Evolutionary conservation across 2,329 filamentous ascomycete species (phyloP).

Genomic region (Ophiobolus disseminans): DNA sequence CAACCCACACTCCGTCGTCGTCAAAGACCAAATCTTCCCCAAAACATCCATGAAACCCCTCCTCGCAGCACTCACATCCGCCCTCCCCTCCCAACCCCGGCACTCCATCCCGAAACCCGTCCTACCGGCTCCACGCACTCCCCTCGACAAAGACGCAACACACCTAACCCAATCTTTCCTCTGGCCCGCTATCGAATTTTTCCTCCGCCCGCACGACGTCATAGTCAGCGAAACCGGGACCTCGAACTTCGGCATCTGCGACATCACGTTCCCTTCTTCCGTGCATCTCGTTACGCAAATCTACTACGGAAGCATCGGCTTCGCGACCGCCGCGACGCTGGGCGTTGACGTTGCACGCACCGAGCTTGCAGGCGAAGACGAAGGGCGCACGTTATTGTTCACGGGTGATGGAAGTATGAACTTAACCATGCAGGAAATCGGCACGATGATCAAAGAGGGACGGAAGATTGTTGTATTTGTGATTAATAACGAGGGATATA

Average conservation of each 20-base stretch:
- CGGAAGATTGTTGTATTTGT: slow-evolving; percentile 51
- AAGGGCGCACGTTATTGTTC: slow-evolving; percentile 60
- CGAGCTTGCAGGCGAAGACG: slow-evolving; percentile 46
- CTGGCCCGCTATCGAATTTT: slow-evolving; percentile 51
- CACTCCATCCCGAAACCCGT: slow-evolving; percentile 33
- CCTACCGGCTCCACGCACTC: slow-evolving; percentile 35
- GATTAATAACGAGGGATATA: slow-evolving; percentile 58
- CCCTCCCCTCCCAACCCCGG: slow-evolving; percentile 29
- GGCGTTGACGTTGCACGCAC: slow-evolving; percentile 57
- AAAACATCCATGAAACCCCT: slow-evolving; percentile 49
- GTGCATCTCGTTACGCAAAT: slow-evolving; percentile 49
- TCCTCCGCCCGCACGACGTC: slow-evolving; percentile 48
- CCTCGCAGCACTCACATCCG: slow-evolving; percentile 34
- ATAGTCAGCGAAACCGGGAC: slow-evolving; percentile 54
- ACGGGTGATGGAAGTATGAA: slow-evolving; percentile 71
- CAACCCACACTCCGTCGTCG: slow-evolving; percentile 47
- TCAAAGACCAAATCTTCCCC: slow-evolving; percentile 40
- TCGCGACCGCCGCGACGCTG: slow-evolving; percentile 51
- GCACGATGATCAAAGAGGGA: slow-evolving; percentile 63
- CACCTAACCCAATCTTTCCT: slow-evolving; percentile 53
- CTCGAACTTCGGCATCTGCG: slow-evolving; percentile 48
- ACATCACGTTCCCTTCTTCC: slow-evolving; percentile 38
- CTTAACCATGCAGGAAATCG: slow-evolving; percentile 71
- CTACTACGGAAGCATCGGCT: slow-evolving; percentile 56
- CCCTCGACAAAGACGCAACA: slow-evolving; percentile 43